Base-by-base conservation (phyloP, 257 asterid species). In the Penstemon newberryi region DNA sequence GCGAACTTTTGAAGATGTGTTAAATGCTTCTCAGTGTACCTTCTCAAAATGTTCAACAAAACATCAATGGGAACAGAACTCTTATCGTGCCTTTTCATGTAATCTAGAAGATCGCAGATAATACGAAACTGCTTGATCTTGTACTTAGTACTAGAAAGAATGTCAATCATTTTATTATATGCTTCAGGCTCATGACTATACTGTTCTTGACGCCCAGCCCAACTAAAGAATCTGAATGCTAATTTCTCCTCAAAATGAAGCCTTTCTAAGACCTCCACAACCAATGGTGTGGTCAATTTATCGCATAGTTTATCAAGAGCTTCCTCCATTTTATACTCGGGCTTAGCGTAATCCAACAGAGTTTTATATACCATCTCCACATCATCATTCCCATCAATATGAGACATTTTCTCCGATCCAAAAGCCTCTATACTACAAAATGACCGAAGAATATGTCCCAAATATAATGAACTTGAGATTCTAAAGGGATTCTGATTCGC, bases 1-100 rank as follows among this genome's bases (percentile, higher is more conserved):
- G 96, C 89, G 69, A 90, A 88, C 77, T 93, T 93, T 45, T 84
- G 96, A 77, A 93, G 96, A 80, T 87, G 86, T 0, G 95, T 84
- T 79, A 88, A 74, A 84, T 93, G 90, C 69, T 85, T 93, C 80
- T 90, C 96, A 0, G 95, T 66, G 63, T 93, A 90, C 77, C 70
- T 66, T 52, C 94, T 85, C 81, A 93, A 70, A 71, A 87, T 77
- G 33, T 74, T 75, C 73, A 90, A 40, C 83, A 93, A 55, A 25
- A 81, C 91, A 59, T 90, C 95, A 65, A 86, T 57, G 9, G 99
- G 96, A 53, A 93, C 91, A 4, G 79, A 74, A 9, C 49, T 72
- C 75, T 86, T 88, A 7, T 78, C 72, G 68, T 78, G 79, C 73
- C 96, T 79, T 75, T 90, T 90, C 97, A 86, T 90, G 80, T 88